Conservation (phyloP, 139 green algal species). For the Mesostigma viride region DNA sequence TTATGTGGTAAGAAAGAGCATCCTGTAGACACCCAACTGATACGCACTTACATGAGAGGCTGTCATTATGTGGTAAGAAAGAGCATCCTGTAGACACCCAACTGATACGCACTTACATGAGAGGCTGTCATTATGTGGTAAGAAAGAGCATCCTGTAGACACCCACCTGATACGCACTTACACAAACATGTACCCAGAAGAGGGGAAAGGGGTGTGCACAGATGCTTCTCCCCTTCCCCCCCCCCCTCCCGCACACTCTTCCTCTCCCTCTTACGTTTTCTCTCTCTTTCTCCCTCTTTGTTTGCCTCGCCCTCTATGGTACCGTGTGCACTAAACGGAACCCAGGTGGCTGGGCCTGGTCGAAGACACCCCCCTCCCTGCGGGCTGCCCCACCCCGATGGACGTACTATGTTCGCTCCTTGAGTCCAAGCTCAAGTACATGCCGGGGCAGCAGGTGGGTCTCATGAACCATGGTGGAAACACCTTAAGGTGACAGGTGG, state of each 20-base stretch:
- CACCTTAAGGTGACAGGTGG: too few species aligned
- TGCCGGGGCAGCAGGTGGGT: conserved; percentile 1
- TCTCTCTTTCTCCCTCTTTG: not conserved
- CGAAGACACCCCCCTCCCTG: not conserved
- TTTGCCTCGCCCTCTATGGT: not conserved
- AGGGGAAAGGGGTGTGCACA: not conserved
- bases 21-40: too few species aligned
- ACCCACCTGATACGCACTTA: not conserved
- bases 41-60: too few species aligned
- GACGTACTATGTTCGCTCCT: conserved; percentile 13
- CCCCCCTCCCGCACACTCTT: not conserved
- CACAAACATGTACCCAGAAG: not conserved
- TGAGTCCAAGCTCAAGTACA: conserved; percentile 8
- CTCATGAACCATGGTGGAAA: too few species aligned
- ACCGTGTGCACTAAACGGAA: not conserved
- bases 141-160: not conserved
- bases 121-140: not conserved
- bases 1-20: too few species aligned
- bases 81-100: too few species aligned
- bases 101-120: too few species aligned
- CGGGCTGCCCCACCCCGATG: not conserved
- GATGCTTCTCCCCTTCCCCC: not conserved
- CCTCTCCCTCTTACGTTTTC: not conserved
- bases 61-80: too few species aligned
- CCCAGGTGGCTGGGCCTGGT: conserved; percentile 16